These are phyloP conservation scores for Penicillium sp. DNA, from an alignment of 2,329 filamentous ascomycete genomes.

Conservation along the genomic window DNA sequence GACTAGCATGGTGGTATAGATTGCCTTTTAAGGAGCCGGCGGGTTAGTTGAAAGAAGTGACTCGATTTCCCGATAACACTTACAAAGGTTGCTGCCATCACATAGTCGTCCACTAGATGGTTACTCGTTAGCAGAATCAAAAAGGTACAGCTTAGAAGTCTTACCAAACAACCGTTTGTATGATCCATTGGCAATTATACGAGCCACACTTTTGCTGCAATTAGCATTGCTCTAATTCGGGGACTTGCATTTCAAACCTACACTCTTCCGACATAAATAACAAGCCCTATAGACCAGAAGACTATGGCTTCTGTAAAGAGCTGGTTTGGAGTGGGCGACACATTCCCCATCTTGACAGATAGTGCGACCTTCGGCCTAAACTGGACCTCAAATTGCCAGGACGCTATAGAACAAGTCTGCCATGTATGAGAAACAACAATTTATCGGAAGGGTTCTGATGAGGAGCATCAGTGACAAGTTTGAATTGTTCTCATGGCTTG, in stretches of 20 bases:
- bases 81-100: conserved; percentile 40
- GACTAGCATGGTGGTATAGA: conserved; percentile 36
- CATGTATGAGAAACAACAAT: conserved; percentile 1
- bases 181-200: conserved; percentile 29
- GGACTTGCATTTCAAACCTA: conserved; percentile 12
- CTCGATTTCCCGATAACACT: conserved; percentile 10
- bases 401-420: background rate
- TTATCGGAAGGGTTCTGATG: background rate
- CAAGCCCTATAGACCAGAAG: conserved; percentile 32
- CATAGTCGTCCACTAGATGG: conserved; percentile 35
- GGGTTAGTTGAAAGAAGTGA: background rate
- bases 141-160: background rate
- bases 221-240: conserved; percentile 4
- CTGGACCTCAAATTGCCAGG: background rate
- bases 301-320: conserved; percentile 30
- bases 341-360: conserved; percentile 27
- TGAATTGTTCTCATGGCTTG: background rate
- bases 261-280: conserved; percentile 32
- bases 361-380: background rate
- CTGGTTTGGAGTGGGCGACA: conserved; percentile 30
- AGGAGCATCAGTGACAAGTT: conserved; percentile 1
- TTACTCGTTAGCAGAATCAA: background rate
- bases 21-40: conserved; percentile 23
- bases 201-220: conserved; percentile 23
- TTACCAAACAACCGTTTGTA: conserved; percentile 31